A percentile compares a stretch with the other conserved stretches of the same genome.
Evolutionary conservation across 2,329 filamentous ascomycete species (phyloP).

Genomic region (Cordyceps fumosorosea): DNA sequence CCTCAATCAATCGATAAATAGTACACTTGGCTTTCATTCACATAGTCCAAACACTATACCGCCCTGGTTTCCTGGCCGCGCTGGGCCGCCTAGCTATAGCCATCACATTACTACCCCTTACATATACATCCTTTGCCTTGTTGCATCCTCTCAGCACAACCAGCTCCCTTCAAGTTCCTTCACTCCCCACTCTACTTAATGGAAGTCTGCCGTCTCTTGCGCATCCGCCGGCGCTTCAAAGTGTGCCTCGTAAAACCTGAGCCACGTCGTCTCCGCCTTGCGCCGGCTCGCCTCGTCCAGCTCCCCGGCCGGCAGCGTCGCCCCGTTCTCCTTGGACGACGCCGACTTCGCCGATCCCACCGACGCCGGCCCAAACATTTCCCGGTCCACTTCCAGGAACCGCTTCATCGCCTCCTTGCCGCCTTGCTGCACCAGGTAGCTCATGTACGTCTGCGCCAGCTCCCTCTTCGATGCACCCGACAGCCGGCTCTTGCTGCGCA

Average conservation of each 20-base stretch:
- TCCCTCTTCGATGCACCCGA: conserved; percentile 63
- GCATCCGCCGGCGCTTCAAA: conserved; percentile 39
- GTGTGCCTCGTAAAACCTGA: conserved; percentile 48
- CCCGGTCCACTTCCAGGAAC: conserved; percentile 74
- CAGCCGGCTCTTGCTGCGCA: conserved; percentile 67
- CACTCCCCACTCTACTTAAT: conserved; percentile 28
- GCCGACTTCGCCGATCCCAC: conserved; percentile 15
- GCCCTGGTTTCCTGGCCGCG: conserved; percentile 1
- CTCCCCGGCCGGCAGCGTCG: conserved; percentile 26
- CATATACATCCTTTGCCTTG: not conserved
- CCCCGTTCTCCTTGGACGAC: conserved; percentile 39
- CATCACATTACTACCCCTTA: not conserved
- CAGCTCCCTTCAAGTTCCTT: not conserved
- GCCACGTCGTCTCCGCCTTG: conserved; percentile 46
- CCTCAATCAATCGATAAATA: not conserved
- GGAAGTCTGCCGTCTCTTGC: conserved; percentile 45
- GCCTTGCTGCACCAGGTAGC: conserved; percentile 76
- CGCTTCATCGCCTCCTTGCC: conserved; percentile 79
- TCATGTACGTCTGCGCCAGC: conserved; percentile 70
- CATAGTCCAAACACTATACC: not conserved
- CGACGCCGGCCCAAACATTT: conserved; percentile 49
- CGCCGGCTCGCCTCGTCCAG: conserved; percentile 44
- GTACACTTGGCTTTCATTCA: not conserved
- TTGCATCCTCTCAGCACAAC: not conserved
- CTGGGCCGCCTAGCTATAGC: conserved; percentile 4